Percentiles rank a stretch among this genome's conserved stretches.
phyloP scores from a whole-genome alignment of 78 protist species.

The Abeoforma whisleri region DNA sequence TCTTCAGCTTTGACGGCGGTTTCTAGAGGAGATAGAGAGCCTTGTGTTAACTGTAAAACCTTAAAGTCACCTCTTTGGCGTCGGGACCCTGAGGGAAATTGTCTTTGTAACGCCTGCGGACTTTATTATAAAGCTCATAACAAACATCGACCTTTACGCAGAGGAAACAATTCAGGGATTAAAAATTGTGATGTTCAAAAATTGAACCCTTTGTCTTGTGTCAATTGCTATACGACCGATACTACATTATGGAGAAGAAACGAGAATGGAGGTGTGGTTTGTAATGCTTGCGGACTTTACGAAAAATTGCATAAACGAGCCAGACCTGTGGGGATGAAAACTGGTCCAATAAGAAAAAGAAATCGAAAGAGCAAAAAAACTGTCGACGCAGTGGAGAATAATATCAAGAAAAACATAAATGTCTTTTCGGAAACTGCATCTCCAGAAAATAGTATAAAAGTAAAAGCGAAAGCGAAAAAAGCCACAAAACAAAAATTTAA shows the following conservation, averaged over 20 bases:
- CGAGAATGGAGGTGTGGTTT: conserved; percentile 17
- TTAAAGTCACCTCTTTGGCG: conserved; percentile 34
- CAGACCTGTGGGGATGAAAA: conserved; percentile 16
- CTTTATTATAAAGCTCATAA: conserved; percentile 32
- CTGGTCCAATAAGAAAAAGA: conserved; percentile 2
- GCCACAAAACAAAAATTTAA: no score
- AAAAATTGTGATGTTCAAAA: no score
- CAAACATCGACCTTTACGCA: conserved; percentile 29
- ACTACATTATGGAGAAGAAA: conserved; percentile 42
- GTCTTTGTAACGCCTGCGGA: conserved; percentile 46
- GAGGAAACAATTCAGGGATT: no score
- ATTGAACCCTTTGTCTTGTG: no score
- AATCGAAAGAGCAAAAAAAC: no score
- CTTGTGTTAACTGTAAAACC: conserved; percentile 43
- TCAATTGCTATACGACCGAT: conserved; percentile 35
- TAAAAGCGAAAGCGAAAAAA: no score
- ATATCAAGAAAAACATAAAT: no score
- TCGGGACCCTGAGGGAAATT: conserved; percentile 10
- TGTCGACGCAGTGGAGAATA: no score
- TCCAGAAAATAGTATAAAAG: no score
- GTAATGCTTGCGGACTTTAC: conserved; percentile 45
- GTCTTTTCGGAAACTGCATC: no score
- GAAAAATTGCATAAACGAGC: conserved; percentile 15
- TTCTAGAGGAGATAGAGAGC: no score
- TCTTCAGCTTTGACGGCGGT: no score